Conservation (phyloP, 2,329 filamentous ascomycete species). For the Pseudogymnoascus sp. region DNA sequence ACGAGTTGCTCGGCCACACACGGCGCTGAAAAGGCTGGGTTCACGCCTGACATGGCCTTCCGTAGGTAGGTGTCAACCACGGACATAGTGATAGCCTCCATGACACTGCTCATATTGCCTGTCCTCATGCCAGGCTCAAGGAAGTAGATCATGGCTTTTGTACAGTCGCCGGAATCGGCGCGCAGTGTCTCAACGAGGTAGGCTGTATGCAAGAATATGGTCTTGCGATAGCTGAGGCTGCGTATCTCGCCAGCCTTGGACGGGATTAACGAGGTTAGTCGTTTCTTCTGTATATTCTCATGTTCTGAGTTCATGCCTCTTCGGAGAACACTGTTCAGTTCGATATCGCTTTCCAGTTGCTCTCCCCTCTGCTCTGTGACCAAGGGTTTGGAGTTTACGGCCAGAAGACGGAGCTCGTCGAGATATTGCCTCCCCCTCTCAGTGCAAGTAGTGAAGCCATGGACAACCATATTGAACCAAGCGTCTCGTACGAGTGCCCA, state of each 20-base stretch:
- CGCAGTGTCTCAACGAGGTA: constrained; percentile 84
- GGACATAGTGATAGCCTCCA: constrained; percentile 58
- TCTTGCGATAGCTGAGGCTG: constrained; percentile 78
- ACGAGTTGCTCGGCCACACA: constrained; percentile 86
- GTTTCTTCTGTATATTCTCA: constrained; percentile 72
- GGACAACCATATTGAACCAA: constrained; percentile 97
- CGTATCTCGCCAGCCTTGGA: constrained; percentile 72
- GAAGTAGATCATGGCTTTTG: constrained; percentile 84
- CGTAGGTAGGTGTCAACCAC: constrained; percentile 74
- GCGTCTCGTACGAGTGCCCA: constrained; percentile 71
- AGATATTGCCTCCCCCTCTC: constrained; percentile 65
- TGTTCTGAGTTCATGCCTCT: constrained; percentile 77
- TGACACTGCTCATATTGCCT: constrained; percentile 55
- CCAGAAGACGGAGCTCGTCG: constrained; percentile 74
- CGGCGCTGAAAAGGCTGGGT: constrained; percentile 79
- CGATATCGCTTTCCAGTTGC: constrained; percentile 90
- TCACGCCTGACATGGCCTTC: constrained; percentile 64
- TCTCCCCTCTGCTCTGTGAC: constrained; percentile 85
- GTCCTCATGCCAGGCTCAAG: constrained; percentile 78
- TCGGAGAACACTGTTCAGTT: constrained; percentile 87
- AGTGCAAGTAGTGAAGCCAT: constrained; percentile 76
- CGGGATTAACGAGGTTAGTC: constrained; percentile 67
- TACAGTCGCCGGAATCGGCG: constrained; percentile 81
- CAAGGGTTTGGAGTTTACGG: constrained; percentile 78
- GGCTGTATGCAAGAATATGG: constrained; percentile 85